Conservation (phyloP, 495 filamentous ascomycete genomes). For the Barbatosphaeria neglecta region DNA sequence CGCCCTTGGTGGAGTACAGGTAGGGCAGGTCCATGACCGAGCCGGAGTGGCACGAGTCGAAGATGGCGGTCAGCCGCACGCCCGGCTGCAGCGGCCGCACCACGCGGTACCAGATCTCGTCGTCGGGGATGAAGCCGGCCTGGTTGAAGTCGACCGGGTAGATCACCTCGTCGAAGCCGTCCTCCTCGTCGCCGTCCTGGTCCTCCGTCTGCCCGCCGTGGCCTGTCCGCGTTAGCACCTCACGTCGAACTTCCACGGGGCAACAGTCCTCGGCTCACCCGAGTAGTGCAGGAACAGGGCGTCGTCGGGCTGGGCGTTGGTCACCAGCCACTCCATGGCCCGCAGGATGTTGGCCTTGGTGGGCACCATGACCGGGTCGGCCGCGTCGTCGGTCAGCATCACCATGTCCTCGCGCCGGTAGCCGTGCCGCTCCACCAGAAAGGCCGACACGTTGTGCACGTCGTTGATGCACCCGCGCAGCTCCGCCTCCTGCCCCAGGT, state of each 20-base stretch:
- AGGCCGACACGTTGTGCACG: constrained; percentile 79
- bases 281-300: constrained; percentile 48
- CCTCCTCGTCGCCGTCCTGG: constrained; percentile 65
- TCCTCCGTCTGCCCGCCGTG: constrained; percentile 38
- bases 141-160: constrained; percentile 87
- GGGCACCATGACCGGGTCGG: constrained; percentile 27
- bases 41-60: constrained; percentile 96
- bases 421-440: constrained; percentile 67
- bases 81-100: constrained; percentile 71
- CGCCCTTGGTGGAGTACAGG: constrained; percentile 85
- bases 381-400: constrained; percentile 36
- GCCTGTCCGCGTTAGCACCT: constrained; percentile 8
- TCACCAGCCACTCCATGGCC: constrained; percentile 37
- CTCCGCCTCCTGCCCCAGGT: constrained; percentile 76
- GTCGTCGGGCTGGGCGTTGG: constrained; percentile 33
- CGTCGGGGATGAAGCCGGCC: constrained; percentile 91
- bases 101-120: constrained; percentile 88
- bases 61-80: constrained; percentile 89
- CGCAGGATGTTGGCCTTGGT: constrained; percentile 39
- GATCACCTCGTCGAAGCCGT: constrained; percentile 92
- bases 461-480: constrained; percentile 92
- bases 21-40: constrained; percentile 94
- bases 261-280: constrained; percentile 33
- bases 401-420: constrained; percentile 43
- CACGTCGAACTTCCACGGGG: background rate